Evolutionary conservation across 2,329 filamentous ascomycete genomes (phyloP), one percentile per base, ranked within the genome.

Genomic region (Diaporthe sp.): DNA sequence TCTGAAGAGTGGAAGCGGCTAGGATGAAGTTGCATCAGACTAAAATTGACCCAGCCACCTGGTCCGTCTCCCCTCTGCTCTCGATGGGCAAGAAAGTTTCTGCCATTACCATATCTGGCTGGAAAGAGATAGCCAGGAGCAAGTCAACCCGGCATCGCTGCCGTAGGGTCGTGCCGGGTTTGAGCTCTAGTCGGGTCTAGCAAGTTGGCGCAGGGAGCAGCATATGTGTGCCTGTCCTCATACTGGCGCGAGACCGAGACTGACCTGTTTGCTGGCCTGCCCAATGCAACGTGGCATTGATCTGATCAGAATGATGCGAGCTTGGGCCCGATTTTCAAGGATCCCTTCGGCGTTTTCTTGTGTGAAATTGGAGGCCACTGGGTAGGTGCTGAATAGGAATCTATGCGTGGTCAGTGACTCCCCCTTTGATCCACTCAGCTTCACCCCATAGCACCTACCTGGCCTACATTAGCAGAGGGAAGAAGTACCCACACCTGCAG

Each of bases 21-120:
- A 73, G 59, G 25, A 55, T 39, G 58, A 31, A 55, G 71, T 61
- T 73, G 71, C 71, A 65, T 73, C 58, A 73, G 53, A 73, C 71
- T 73, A 65, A 73, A 55, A 65, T 46, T 44, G 46, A 55, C 46
- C 71, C 58, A 65, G 71, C 71, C 71, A 61, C 71, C 58, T 58
- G 37, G 37, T 44, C n/a, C 34, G 34, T 55, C 22, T 46, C 37
- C 70, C 34, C 46, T 55, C 28, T 28, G 49, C 49, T 62, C 28
- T 53, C 34, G 19, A 51, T n/a, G 28, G 44, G 25, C 28, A 44
- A 55, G 46, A 42, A 17, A 19, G 31, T 46, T 49, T 34, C 37
- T 44, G 46, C 37, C 42, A 31, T 42, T 61, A 34, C 49, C 58
- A 34, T 46, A 17, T 34, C 58, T 31, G 22, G 46, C 28, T 44